Percentiles rank a stretch among this genome's conserved stretches.
Conservation (phyloP, 177 flowering plant genomes). For the Telopea speciosissima region DNA sequence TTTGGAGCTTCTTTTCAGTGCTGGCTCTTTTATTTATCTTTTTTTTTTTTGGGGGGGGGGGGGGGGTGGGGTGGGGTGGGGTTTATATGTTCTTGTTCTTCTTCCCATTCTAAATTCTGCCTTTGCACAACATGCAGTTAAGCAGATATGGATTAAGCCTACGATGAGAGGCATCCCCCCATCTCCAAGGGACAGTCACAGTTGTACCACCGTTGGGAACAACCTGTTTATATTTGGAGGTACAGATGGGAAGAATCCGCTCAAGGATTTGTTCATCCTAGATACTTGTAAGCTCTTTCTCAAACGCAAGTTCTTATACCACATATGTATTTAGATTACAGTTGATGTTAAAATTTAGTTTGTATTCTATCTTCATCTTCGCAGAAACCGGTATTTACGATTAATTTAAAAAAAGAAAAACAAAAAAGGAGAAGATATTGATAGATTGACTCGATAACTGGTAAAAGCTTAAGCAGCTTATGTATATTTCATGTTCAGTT, state of each 20-base stretch:
- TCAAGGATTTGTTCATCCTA: slow-evolving; percentile 76
- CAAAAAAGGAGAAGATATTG: too few species aligned
- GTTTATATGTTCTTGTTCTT: neutral
- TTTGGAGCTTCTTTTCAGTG: neutral
- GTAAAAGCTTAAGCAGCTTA: too few species aligned
- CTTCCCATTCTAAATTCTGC: neutral
- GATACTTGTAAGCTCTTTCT: slow-evolving; percentile 62
- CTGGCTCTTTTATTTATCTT: neutral
- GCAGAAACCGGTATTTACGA: too few species aligned
- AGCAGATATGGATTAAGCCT: slow-evolving; percentile 76
- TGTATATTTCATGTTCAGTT: neutral
- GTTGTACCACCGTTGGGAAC: slow-evolving; percentile 79
- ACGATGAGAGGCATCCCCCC: slow-evolving; percentile 72
- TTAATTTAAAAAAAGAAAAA: too few species aligned
- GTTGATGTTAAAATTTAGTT: neutral
- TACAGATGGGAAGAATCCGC: slow-evolving; percentile 85
- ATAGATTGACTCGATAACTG: too few species aligned
- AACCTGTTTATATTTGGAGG: slow-evolving; percentile 92
- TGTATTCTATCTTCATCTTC: neutral
- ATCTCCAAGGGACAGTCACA: slow-evolving; percentile 88
- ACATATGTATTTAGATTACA: neutral
- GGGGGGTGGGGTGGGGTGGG: too few species aligned
- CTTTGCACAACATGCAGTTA: slow-evolving; percentile 44
- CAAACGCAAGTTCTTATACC: neutral
- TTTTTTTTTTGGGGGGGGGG: too few species aligned